Base-by-base conservation (phyloP, 352 stramenopile genomes). In the Globisporangium rhizosaccharum region DNA sequence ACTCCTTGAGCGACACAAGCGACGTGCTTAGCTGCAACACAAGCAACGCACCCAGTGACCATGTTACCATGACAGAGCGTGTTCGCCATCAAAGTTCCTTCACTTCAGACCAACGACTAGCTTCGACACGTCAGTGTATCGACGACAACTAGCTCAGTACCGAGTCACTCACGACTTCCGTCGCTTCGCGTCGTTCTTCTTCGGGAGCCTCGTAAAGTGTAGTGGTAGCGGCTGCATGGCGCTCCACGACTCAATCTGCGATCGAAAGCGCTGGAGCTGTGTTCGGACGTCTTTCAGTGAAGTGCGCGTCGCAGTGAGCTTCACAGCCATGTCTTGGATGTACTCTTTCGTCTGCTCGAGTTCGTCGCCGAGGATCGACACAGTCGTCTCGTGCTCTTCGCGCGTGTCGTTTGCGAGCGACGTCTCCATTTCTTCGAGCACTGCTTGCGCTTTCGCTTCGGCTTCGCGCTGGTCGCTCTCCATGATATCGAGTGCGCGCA, bases 301-400 rank as follows among this genome's bases (percentile, higher is more conserved):
- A 15, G 47, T 51, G 3, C 67, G 54, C 50, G 61, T 52, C n/a
- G 51, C 50, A 15, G 49, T 57, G 6, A 88, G 68, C 53, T 79
- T 79, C n/a, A 73, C 68, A 1, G 65, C 37, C 45, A 84, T 55
- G 47, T 79, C 64, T 25, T 67, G 67, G 47, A 84, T 85, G 65
- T 82, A 71, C n/a, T 71, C 59, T 28, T 84, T 72, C 15, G 70
- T 70, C 60, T 85, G 77, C 26, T 84, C 75, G 37, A 88, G 69
- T 30, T 86, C 78, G 55, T 87, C 73, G 41, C 85, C 73, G 3
- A 88, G 62, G 59, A 79, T 75, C 47, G 75, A 59, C 30, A 80
- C 49, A n/a, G 70, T 66, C 20, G 71, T 65, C 49, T 82, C 75
- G 26, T 63, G 71, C 56, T 83, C 70, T 39, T 75, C 59, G 8